Evolutionary conservation across 2,329 filamentous ascomycete genomes (phyloP), one percentile per base, ranked within the genome.

Genomic region (Ascochyta viciae-villosae): DNA sequence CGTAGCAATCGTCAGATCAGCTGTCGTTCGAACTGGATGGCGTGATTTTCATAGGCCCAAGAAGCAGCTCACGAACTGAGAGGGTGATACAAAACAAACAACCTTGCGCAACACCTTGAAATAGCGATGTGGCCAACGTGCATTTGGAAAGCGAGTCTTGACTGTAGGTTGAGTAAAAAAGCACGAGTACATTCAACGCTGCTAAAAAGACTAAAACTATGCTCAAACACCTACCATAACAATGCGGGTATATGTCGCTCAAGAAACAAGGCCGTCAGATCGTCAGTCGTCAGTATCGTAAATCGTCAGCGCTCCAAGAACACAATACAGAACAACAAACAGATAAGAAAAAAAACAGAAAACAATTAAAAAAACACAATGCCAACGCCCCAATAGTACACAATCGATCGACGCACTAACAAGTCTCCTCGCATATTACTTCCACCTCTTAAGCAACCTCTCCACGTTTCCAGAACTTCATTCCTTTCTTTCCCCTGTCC

Each of bases 391-490:
- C 39, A 16, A 9, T 23, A 48, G 6, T 23, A 9, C 35, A 16
- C 24, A 12, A 26, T 38, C 34, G 26, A 16, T 19, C 19, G 19
- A 19, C 19, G 19, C 19, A 19, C 19, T 2, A 12, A 16, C 42
- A 19, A 9, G n/a, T 3, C 6, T 12, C n/a, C 12, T 23, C 6
- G n/a, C 44, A 22, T 8, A 23, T 16, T 31, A 9, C 35, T 16
- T 16, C n/a, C 34, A 39, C 12, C 38, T 31, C 27, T 51, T 50
- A 60, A 9, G 39, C 58, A 31, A 41, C 41, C 39, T 55, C 55
- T 9, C 33, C 61, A 19, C 60, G 57, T 39, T 54, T 64, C 59
- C 66, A 62, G 47, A 69, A 66, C 26, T 61, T 54, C 23, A 66
- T 57, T 41, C 63, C 63, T 55, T 65, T 68, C 63, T 56, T 67